Base-by-base conservation (phyloP, 768 basidiomycete genomes). In the Kwoniella newhampshirensis region DNA sequence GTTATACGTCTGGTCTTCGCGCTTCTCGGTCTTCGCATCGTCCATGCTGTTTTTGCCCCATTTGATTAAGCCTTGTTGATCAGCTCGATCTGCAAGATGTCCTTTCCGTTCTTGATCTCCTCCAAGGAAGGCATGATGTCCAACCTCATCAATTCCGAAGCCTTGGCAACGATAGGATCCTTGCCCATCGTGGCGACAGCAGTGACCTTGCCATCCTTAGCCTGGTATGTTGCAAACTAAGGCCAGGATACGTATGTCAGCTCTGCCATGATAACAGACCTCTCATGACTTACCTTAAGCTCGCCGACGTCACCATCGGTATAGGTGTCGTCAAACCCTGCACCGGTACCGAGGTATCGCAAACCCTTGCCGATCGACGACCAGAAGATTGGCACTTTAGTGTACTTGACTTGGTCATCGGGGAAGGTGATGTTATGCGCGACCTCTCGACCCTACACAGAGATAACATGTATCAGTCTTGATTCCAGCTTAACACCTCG, bases 321-420 rank as follows among this genome's bases (percentile, higher is more conserved):
- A 68, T 86, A 83, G 20, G 89, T 78, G 63, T 91, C 87, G 62
- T 93, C 89, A 67, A 82, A 87, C 2, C 70, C 70, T 1, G 79
- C 79, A 4, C 87, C 86, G 43, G 85, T 77, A 4, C 91, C 91
- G 68, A 86, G 85, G 77, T 93, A 96, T 47, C 91, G 82, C 40
- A 96, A 78, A 68, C 91, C 88, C 70, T 87, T 86, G 32, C 91
- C 90, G 41, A 73, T 61, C 20, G 89, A 87, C 70, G 88, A 89
- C 91, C 91, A 93, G 79, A 93, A 93, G 35, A 91, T 78, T 0
- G 90, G 89, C 11, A 88, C 78, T 77, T 91, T 91, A 44, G 80
- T 80, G 75, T 87, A n/a, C 9, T 79, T 55, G 77, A 81, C 45
- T 80, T 57, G 58, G 36, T 71, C 70, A 44, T 68, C 59, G 11